Evolutionary conservation across 108 stramenopile genomes (phyloP), one percentile per base, ranked within the genome.

Genomic region (Bacterosira constricta): DNA sequence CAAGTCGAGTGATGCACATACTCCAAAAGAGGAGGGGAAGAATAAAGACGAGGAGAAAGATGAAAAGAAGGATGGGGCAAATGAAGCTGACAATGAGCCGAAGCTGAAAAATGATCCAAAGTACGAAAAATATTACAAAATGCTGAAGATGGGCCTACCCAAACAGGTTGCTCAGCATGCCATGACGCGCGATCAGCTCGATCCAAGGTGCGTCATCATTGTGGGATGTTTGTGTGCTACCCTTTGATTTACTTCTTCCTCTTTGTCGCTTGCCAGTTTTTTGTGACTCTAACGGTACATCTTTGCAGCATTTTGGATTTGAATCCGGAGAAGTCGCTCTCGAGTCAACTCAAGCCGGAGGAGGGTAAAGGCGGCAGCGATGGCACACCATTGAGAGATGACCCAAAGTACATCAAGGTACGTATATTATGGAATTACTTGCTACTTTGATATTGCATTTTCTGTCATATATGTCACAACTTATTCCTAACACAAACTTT

Each of bases 101-200:
- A 42, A 39, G 6, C 53, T 89, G 10, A 92, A 92, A 47, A 81
- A 90, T 49, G 88, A 92, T 77, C 91, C 91, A 17, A 78, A 83
- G 47, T 92, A 87, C 55, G 81, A 67, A 23, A 71, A 81, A 41
- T 92, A 89, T 51, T 88, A 88, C 72, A 81, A 82, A 56, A 96
- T 96, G 96, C 49, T 94, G 35, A 92, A 88, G 39, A 73, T 91
- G 39, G 92, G 92, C 3, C 65, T 94, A 65, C 90, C 95, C 1
- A 81, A 85, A 72, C 80, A 86, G 13, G 90, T 84, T 17, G 90
- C 87, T 8, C 85, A 90, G 63, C 89, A 91, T 73, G 90, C 89
- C 12, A 92, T 94, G 91, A 72, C 44, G 18, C 66, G 81, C 61
- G 92, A 91, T 56, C 82, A 82, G 7, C 31, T 88, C 35, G 90